Evolutionary conservation across 257 asterid species (phyloP), one percentile per base, ranked within the genome.

Genomic region (Schizonepeta tenuifolia): DNA sequence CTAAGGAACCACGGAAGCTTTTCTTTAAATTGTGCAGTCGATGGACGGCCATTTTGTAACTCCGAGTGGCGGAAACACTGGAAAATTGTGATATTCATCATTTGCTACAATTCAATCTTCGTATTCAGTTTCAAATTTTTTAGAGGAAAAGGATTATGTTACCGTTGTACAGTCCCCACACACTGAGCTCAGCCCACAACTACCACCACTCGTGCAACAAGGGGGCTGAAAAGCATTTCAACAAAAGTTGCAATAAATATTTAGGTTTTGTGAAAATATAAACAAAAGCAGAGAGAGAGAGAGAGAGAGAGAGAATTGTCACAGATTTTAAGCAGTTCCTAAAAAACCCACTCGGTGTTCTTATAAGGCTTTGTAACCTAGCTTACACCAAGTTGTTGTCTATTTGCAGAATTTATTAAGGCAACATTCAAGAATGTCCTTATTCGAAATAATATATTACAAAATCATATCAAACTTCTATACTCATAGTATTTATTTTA

Each of bases 151-250:
- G 54, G 69, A 69, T 20, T 35, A 62, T 33, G 57, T 81, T 94
- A 94, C 99, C 93, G 98, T 94, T 33, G 99, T 94, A 75, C 99
- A 94, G 79, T 94, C 98, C 69, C 77, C 84, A 84, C 99, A 94
- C 57, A 83, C 78, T 18, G 87, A 66, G 76, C 88, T 85, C 73
- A 82, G 76, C 58, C 88, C 88, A 83, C 97, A 94, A 43, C 85
- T 78, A 71, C 95, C 96, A 77, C 74, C 85, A 74, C 43, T 69
- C 44, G 96, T 65, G 84, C 97, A 93, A 77, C 98, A 94, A 77
- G 99, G 99, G 61, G 98, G 96, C 99, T 94, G 96, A 72, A 77
- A 84, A 77, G 67, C 17, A 28, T 66, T 65, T 46, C 40, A 40
- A 74, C 50, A 70, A 56, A 67, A 59, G 20, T 43, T 12, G 57